These are phyloP conservation scores for Ceratobasidium sp. DNA, from an alignment of 1,284 basidiomycete genomes.

Conservation along the genomic window DNA sequence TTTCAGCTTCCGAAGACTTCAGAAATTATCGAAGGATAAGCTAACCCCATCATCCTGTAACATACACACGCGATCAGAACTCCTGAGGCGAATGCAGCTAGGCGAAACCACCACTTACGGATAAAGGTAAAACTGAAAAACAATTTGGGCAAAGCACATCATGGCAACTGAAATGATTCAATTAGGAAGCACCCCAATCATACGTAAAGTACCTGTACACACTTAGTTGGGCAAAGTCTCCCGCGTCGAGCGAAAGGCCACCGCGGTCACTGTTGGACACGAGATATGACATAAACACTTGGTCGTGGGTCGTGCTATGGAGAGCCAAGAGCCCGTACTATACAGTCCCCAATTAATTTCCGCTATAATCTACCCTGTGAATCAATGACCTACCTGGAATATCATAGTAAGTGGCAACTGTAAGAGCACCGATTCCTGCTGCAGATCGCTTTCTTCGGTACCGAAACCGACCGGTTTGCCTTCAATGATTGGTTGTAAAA, in stretches of 20 bases:
- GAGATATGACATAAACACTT: constrained; percentile 82
- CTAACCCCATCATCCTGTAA: constrained; percentile 63
- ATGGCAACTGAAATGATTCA: constrained; percentile 43
- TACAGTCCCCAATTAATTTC: neutral
- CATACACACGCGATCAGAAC: constrained; percentile 45
- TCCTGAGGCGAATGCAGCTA: constrained; percentile 44
- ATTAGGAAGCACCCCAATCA: neutral
- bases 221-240: constrained; percentile 83
- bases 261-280: constrained; percentile 66
- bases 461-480: constrained; percentile 23
- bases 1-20: neutral
- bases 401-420: constrained; percentile 71
- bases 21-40: constrained; percentile 44
- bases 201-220: constrained; percentile 45
- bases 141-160: constrained; percentile 45
- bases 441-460: neutral
- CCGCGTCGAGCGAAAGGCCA: constrained; percentile 76
- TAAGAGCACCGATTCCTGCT: constrained; percentile 6
- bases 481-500: constrained; percentile 28
- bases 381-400: constrained; percentile 61
- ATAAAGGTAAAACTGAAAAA: constrained; percentile 64
- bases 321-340: constrained; percentile 30
- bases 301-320: constrained; percentile 75
- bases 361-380: neutral
- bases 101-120: constrained; percentile 61